Evolutionary conservation across 495 filamentous ascomycete species (phyloP), one percentile per base, ranked within the genome.

Genomic region (Tuber aestivum): DNA sequence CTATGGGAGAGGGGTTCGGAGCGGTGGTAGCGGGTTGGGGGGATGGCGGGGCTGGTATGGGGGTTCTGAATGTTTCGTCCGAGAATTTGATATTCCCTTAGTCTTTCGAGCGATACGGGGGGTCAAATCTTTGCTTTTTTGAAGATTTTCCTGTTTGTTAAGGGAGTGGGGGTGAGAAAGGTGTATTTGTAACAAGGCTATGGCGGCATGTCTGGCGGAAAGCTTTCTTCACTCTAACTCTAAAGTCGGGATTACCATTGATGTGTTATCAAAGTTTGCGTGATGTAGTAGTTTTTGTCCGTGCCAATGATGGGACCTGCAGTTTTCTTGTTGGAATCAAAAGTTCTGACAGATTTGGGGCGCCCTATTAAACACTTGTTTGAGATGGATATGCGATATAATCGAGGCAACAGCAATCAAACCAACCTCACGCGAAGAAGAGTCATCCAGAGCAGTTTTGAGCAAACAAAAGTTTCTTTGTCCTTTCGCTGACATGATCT

Each of bases 141-240:
- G n/a, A 65, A 65, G n/a, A 32, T 65, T 65, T 65, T 16, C n/a
- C 27, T 10, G 56, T 65, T 65, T 65, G 56, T 65, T 65, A 65
- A 65, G 56, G 27, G n/a, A 32, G n/a, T 16, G n/a, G 56, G 56
- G 56, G 56, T 65, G 56, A 4, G n/a, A 27, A 65, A 32, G 56
- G 56, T 65, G 27, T 65, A 65, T 65, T 65, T 65, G 56, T 65
- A 65, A 65, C 56, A 65, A 65, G 56, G 56, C 56, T 65, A 65
- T 65, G 27, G n/a, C n/a, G 56, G 56, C 18, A 65, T 65, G 12
- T 32, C n/a, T 65, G 12, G 27, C 56, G 12, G 56, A 65, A 65
- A 65, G 56, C 56, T 65, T 65, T 65, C 56, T 65, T 65, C n/a
- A 65, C n/a, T 32, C n/a, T 27, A 32, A 32, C 9, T 32, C 3